These are phyloP conservation scores for Gymnopus androsaceus DNA, from an alignment of 1,284 basidiomycete genomes.

Conservation along the genomic window DNA sequence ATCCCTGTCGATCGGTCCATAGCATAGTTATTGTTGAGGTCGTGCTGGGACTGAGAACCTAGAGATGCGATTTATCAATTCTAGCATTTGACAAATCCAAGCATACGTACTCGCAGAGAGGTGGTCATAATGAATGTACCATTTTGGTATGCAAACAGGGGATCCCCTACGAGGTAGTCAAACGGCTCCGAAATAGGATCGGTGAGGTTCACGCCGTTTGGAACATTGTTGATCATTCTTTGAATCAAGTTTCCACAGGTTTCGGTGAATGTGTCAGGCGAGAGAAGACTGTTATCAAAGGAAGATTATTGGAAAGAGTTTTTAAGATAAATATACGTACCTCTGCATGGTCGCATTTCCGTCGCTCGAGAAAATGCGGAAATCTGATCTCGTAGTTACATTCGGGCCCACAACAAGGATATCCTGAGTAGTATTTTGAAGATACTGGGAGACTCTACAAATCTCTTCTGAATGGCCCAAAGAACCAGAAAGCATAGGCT, in stretches of 20 bases:
- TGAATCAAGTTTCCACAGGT: conserved; percentile 31
- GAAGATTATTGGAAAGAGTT: not conserved
- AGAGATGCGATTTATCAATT: not conserved
- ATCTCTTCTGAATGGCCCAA: no score
- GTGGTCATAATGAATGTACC: no score
- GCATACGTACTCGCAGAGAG: conserved; percentile 1
- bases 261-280: conserved; percentile 22
- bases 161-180: not conserved
- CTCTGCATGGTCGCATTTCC: conserved; percentile 11
- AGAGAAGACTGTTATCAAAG: not conserved
- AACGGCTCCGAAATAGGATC: conserved; percentile 15
- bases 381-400: conserved; percentile 4
- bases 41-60: conserved; percentile 3
- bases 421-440: conserved; percentile 6
- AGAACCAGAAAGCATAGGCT: no score
- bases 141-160: conserved; percentile 9
- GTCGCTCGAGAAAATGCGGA: conserved; percentile 12
- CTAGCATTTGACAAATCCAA: not conserved
- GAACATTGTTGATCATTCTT: conserved; percentile 37
- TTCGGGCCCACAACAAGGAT: conserved; percentile 6
- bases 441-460: no score
- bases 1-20: conserved; percentile 11
- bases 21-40: conserved; percentile 4
- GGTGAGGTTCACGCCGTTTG: conserved; percentile 30
- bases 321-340: not conserved